These are phyloP conservation scores for Melampsora americana DNA, from an alignment of 1,284 basidiomycete genomes.

Conservation along the genomic window DNA sequence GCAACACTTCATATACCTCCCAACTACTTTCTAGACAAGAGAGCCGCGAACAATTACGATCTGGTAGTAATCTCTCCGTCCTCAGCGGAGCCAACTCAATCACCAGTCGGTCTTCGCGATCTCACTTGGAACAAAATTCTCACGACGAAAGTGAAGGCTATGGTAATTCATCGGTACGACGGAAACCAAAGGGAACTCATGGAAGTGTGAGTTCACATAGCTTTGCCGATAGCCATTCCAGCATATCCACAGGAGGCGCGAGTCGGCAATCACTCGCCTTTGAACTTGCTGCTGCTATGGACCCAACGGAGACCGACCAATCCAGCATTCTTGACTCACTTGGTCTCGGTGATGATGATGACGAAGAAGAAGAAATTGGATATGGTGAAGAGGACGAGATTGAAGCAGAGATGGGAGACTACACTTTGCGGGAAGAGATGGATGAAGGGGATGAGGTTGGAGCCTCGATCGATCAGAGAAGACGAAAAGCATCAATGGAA, in stretches of 20 bases:
- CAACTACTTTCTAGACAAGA: background rate
- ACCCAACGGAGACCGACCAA: conserved; percentile 36
- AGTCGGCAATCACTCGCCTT: conserved; percentile 39
- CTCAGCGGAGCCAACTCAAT: background rate
- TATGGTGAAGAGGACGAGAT: conserved; percentile 8
- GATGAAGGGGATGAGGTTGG: conserved; percentile 18
- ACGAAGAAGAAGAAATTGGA: conserved; percentile 13
- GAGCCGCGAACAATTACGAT: conserved; percentile 1
- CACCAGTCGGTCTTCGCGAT: background rate
- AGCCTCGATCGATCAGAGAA: background rate
- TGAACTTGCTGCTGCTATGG: conserved; percentile 44
- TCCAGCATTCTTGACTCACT: conserved; percentile 30
- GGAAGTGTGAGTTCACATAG: background rate
- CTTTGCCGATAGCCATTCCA: background rate
- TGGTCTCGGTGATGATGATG: conserved; percentile 28
- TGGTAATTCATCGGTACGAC: background rate
- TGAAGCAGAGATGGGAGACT: background rate
- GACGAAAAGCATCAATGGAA: background rate
- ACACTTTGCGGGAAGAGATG: background rate
- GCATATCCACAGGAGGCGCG: background rate
- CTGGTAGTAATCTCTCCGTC: background rate
- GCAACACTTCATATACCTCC: background rate
- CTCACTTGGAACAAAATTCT: background rate
- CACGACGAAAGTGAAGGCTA: background rate
- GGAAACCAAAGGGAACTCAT: conserved; percentile 1